Percentiles rank a stretch among this genome's conserved stretches.
Conservation (phyloP, 345 rosid species). For the Corymbia maculata region DNA sequence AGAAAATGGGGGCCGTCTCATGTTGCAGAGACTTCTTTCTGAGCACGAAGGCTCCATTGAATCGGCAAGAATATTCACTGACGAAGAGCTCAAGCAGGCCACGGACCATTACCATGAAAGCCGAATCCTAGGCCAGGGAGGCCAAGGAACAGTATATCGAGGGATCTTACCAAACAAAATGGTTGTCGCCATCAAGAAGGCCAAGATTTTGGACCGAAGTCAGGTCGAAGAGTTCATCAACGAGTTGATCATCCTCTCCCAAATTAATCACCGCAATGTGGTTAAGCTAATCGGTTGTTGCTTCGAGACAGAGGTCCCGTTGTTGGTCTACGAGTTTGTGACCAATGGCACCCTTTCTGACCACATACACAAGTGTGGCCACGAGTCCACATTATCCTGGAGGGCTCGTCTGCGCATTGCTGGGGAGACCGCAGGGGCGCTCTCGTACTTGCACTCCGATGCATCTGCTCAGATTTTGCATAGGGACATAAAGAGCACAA, state of each 20-base stretch:
- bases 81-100: slow-evolving; percentile 26
- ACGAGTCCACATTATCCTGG: neutral
- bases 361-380: slow-evolving; percentile 15
- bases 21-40: neutral
- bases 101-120: slow-evolving; percentile 18
- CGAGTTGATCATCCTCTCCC: slow-evolving; percentile 29
- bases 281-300: slow-evolving; percentile 41
- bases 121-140: slow-evolving; percentile 27
- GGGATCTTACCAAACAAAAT: slow-evolving; percentile 20
- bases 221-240: slow-evolving; percentile 38
- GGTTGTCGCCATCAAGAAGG: slow-evolving; percentile 34
- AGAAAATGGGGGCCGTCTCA: slow-evolving; percentile 24
- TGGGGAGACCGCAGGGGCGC: no score
- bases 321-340: slow-evolving; percentile 29
- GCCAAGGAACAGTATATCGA: slow-evolving; percentile 34
- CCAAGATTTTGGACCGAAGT: slow-evolving; percentile 20
- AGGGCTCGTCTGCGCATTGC: no score
- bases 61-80: slow-evolving; percentile 15
- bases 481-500: slow-evolving; percentile 27
- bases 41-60: neutral
- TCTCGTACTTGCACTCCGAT: no score
- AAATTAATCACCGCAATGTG: slow-evolving; percentile 36
- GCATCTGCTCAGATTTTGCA: no score
- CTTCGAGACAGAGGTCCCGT: slow-evolving; percentile 33
- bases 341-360: slow-evolving; percentile 27